Percentiles rank a stretch among this genome's conserved stretches.
phyloP scores from a whole-genome alignment of 768 basidiomycete genomes.

The Tulasnella sp. region DNA sequence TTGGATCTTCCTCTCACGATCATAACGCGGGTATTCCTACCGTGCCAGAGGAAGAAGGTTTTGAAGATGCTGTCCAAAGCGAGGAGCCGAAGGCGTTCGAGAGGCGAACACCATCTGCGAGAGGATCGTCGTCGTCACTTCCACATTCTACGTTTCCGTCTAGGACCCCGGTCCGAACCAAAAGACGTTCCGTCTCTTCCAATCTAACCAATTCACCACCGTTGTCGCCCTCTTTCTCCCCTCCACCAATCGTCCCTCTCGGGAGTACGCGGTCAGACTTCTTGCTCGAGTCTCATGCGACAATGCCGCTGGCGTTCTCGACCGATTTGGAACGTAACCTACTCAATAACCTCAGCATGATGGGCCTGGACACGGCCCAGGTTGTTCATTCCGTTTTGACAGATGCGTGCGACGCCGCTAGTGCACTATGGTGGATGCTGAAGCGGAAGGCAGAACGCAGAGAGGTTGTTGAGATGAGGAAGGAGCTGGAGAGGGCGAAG shows the following conservation, averaged over 20 bases:
- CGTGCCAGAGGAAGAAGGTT: slow-evolving; percentile 15
- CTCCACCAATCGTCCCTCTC: slow-evolving; percentile 16
- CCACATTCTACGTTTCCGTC: slow-evolving; percentile 52
- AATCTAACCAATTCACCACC: slow-evolving; percentile 35
- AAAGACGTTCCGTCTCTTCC: slow-evolving; percentile 89
- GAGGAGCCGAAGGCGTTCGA: not conserved
- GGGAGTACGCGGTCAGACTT: slow-evolving; percentile 28
- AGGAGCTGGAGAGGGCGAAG: slow-evolving; percentile 12
- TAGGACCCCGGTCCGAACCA: slow-evolving; percentile 89
- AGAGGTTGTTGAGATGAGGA: slow-evolving; percentile 23
- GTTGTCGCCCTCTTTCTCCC: slow-evolving; percentile 18
- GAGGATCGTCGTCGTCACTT: slow-evolving; percentile 17
- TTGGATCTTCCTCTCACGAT: slow-evolving; percentile 12
- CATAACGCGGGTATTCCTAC: slow-evolving; percentile 7
- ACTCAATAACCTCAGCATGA: slow-evolving; percentile 55
- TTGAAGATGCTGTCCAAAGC: not conserved
- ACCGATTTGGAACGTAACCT: slow-evolving; percentile 71
- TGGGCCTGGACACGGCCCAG: slow-evolving; percentile 91
- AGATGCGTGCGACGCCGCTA: slow-evolving; percentile 85
- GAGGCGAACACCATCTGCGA: not conserved
- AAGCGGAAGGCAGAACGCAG: slow-evolving; percentile 67
- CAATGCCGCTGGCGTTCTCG: slow-evolving; percentile 77
- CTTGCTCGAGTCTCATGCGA: slow-evolving; percentile 29
- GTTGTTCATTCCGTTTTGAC: slow-evolving; percentile 86
- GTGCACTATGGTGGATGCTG: slow-evolving; percentile 95